Percentiles rank a stretch among this genome's conserved stretches.
These are phyloP conservation scores for cucumber (Cucumis sativus) DNA, from an alignment of 306 rosid genomes.

Conservation along the genomic window Cucumber_9930_V3 NC_026656.2:20141501-20142000, in stretches of 20 bases:
- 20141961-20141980: neutral
- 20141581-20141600: neutral
- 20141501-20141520: conserved; percentile 8
- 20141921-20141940: conserved; percentile 50
- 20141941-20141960: conserved; percentile 50
- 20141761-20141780: conserved; percentile 43
- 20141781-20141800: neutral
- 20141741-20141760: conserved; percentile 33
- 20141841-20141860: neutral
- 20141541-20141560: neutral
- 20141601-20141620: no score
- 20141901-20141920: conserved; percentile 12
- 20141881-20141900: conserved; percentile 10
- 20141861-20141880: conserved; percentile 6
- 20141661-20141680: conserved; percentile 30
- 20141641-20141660: no score
- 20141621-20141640: no score
- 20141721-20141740: conserved; percentile 17
- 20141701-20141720: conserved; percentile 33
- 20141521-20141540: neutral
- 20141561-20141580: neutral
- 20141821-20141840: neutral
- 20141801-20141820: neutral
- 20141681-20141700: conserved; percentile 15
- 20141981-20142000: no score